A percentile compares a stretch with the other conserved stretches of the same genome.
These are phyloP conservation scores for Schrenkiella parvula DNA, from an alignment of 345 rosid genomes.

Conservation along the genomic window DNA sequence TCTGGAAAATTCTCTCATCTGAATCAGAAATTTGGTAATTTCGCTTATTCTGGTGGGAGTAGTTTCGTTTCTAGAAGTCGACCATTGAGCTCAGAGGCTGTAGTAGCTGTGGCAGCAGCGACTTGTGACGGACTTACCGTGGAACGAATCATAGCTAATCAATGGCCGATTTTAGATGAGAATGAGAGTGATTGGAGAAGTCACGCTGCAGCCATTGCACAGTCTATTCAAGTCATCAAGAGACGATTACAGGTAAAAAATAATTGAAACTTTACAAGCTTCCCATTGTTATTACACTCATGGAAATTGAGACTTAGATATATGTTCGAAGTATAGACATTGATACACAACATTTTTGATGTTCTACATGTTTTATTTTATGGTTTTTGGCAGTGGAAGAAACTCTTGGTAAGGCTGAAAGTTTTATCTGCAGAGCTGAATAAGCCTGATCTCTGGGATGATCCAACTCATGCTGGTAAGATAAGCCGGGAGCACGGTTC, in stretches of 20 bases:
- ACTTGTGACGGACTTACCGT: constrained; percentile 85
- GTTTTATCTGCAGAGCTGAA: constrained; percentile 61
- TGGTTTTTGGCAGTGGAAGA: constrained; percentile 65
- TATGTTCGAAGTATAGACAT: not conserved
- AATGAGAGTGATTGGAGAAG: constrained; percentile 86
- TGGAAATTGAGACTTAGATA: not conserved
- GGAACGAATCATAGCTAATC: constrained; percentile 62
- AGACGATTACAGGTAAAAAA: constrained; percentile 72
- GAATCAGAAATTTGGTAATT: constrained; percentile 17
- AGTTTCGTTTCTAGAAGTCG: constrained; percentile 31
- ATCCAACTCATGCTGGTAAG: constrained; percentile 83
- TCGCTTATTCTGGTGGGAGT: not conserved
- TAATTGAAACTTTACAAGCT: not conserved
- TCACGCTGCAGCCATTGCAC: constrained; percentile 89
- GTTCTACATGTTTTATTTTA: not conserved
- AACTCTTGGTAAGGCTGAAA: constrained; percentile 55
- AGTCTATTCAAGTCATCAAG: constrained; percentile 87
- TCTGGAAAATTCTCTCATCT: not conserved
- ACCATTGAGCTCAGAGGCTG: constrained; percentile 44
- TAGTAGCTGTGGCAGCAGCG: constrained; percentile 37
- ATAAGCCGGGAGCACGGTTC: constrained; percentile 89
- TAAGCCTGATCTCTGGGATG: constrained; percentile 80
- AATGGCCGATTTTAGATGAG: constrained; percentile 78
- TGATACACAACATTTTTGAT: not conserved
- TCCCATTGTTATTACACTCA: not conserved